Percentiles rank a stretch among this genome's conserved stretches.
phyloP scores from a whole-genome alignment of 164 flowering plant species.

The Aristolochia fimbriata region DNA sequence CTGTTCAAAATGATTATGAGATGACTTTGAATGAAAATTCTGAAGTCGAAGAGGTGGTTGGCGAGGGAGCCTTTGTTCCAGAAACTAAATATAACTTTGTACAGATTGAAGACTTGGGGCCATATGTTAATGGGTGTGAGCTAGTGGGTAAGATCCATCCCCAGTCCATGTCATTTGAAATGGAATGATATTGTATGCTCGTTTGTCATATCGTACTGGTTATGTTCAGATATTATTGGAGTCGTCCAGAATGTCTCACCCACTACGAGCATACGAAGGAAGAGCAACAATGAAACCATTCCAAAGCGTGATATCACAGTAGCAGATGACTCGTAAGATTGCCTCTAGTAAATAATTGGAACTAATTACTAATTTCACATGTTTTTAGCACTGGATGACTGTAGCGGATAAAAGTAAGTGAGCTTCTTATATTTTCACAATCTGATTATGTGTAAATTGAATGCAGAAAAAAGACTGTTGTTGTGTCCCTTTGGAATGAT shows the following conservation, averaged over 20 bases:
- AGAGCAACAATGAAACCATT: conserved; percentile 62
- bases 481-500: conserved; percentile 87
- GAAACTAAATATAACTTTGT: conserved; percentile 71
- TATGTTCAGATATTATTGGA: conserved; percentile 69
- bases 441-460: neutral
- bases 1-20: conserved; percentile 93
- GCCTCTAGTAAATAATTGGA: neutral
- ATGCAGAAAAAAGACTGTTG: conserved; percentile 81
- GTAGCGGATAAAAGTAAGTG: neutral
- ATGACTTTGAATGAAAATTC: conserved; percentile 88
- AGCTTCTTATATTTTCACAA: neutral
- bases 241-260: conserved; percentile 81
- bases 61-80: conserved; percentile 59
- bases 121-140: conserved; percentile 65
- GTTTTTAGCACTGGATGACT: neutral
- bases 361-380: neutral
- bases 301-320: conserved; percentile 91
- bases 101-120: conserved; percentile 70
- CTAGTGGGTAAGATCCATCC: conserved; percentile 51
- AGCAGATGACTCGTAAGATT: conserved; percentile 80
- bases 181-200: neutral
- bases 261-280: conserved; percentile 68
- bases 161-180: neutral
- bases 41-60: conserved; percentile 74
- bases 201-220: too few species aligned